phyloP scores from a whole-genome alignment of 2,329 filamentous ascomycete species.

The Emergomyces orientalis region DNA sequence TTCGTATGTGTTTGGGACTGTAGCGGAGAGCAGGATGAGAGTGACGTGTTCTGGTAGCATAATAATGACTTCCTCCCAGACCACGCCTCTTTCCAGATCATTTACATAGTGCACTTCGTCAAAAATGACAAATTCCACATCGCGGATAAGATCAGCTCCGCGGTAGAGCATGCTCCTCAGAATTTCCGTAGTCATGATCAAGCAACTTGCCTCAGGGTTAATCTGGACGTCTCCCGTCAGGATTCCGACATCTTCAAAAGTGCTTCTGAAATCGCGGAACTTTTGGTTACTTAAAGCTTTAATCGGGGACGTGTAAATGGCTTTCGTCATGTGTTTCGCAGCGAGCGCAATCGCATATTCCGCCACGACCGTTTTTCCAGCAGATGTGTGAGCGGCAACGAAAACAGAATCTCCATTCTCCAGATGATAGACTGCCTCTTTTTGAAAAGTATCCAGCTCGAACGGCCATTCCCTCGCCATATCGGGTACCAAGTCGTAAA shows the following conservation, averaged over 20 bases:
- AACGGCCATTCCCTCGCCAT: constrained; percentile 97
- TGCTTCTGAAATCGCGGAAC: constrained; percentile 83
- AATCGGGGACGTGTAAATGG: constrained; percentile 97
- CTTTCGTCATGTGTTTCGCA: constrained; percentile 98
- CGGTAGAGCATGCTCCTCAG: constrained; percentile 95
- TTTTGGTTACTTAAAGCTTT: constrained; percentile 98
- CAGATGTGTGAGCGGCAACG: constrained; percentile 93
- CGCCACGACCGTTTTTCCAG: constrained; percentile 94
- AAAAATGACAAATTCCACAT: constrained; percentile 98
- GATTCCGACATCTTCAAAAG: constrained; percentile 93
- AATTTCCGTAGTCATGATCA: constrained; percentile 99
- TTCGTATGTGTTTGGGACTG: constrained; percentile 93
- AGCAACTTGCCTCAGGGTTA: constrained; percentile 89
- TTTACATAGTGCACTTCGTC: constrained; percentile 99
- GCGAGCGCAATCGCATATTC: constrained; percentile 96
- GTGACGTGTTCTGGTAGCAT: constrained; percentile 98
- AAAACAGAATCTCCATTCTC: constrained; percentile 97
- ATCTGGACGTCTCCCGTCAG: constrained; percentile 97
- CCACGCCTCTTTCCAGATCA: constrained; percentile 86
- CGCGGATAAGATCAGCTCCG: constrained; percentile 87
- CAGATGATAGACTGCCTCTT: constrained; percentile 94
- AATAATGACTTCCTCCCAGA: constrained; percentile 99
- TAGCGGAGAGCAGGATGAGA: constrained; percentile 87
- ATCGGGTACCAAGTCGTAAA: constrained; percentile 82
- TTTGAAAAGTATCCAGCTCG: constrained; percentile 95